Conservation (phyloP, 2,329 filamentous ascomycete species). For the Clarireedia monteithiana region DNA sequence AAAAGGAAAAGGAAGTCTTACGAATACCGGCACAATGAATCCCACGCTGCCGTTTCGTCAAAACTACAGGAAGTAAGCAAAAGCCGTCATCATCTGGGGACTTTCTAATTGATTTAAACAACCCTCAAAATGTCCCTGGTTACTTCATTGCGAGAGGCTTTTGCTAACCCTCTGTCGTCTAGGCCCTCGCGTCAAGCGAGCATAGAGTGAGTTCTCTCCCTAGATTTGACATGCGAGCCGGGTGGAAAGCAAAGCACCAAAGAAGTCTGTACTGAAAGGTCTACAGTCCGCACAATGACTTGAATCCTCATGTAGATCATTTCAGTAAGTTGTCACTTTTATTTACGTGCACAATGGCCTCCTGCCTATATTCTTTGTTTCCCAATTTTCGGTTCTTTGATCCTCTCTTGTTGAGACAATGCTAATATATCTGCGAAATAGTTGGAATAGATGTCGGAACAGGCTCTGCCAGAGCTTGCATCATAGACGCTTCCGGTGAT, state of each 20-base stretch:
- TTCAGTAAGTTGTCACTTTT: constrained; percentile 32
- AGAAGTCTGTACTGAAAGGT: background rate
- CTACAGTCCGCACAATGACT: constrained; percentile 26
- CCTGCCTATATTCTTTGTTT: background rate
- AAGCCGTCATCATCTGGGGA: background rate
- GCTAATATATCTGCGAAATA: constrained; percentile 1
- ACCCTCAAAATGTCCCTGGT: background rate
- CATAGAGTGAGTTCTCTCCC: constrained; percentile 24
- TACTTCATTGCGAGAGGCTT: background rate
- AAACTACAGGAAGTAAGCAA: constrained; percentile 9
- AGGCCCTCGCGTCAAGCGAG: constrained; percentile 28
- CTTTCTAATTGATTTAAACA: background rate
- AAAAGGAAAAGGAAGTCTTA: background rate
- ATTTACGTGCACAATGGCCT: background rate
- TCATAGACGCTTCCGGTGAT: constrained; percentile 86
- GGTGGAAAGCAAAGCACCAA: background rate
- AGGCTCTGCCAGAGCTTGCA: constrained; percentile 88
- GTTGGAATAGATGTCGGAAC: constrained; percentile 94
- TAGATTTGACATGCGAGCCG: background rate
- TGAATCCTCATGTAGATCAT: constrained; percentile 41
- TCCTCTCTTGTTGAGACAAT: background rate
- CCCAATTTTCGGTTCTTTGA: background rate
- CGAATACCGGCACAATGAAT: constrained; percentile 3
- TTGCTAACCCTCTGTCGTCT: background rate
- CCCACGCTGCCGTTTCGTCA: constrained; percentile 10